Percentiles rank a stretch among this genome's conserved stretches.
phyloP scores from a whole-genome alignment of 495 filamentous ascomycete species.

The Podospora pseudopauciseta region DNA sequence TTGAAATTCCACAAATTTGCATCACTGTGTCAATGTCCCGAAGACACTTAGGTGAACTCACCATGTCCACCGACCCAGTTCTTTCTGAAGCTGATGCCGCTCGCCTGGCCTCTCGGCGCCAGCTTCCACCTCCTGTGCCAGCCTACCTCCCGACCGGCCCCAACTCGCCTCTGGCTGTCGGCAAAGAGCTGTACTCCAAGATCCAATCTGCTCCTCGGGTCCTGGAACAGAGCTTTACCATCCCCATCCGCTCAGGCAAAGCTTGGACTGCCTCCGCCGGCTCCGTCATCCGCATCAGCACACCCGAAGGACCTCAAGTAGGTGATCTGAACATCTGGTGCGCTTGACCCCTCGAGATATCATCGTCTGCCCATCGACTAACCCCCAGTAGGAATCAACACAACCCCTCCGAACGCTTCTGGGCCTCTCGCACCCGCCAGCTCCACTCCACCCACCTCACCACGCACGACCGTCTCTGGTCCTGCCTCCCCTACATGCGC shows the following conservation, averaged over 20 bases:
- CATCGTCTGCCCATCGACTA: neutral
- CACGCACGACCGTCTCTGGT: constrained; percentile 70
- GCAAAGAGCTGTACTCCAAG: constrained; percentile 40
- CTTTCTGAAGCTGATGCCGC: neutral
- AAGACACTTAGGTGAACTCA: neutral
- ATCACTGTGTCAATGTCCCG: neutral
- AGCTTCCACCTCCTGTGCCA: constrained; percentile 40
- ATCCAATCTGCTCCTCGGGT: constrained; percentile 36
- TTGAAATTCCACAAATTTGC: neutral
- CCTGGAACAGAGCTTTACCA: constrained; percentile 39
- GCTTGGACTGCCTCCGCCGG: constrained; percentile 62
- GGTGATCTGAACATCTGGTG: constrained; percentile 73
- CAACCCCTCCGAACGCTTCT: constrained; percentile 75
- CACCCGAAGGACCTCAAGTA: constrained; percentile 70
- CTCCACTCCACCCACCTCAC: constrained; percentile 70
- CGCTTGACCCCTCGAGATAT: neutral
- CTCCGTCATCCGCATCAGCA: constrained; percentile 65
- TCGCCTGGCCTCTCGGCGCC: constrained; percentile 11
- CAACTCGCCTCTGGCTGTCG: constrained; percentile 41
- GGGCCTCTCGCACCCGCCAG: constrained; percentile 74
- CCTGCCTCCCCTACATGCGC: constrained; percentile 68
- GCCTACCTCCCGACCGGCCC: constrained; percentile 45
- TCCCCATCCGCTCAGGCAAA: constrained; percentile 56
- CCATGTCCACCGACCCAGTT: neutral
- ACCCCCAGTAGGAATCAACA: constrained; percentile 50